These are phyloP conservation scores for Entomortierella parvispora DNA, from an alignment of 192 early-diverging fungal species.

Conservation along the genomic window DNA sequence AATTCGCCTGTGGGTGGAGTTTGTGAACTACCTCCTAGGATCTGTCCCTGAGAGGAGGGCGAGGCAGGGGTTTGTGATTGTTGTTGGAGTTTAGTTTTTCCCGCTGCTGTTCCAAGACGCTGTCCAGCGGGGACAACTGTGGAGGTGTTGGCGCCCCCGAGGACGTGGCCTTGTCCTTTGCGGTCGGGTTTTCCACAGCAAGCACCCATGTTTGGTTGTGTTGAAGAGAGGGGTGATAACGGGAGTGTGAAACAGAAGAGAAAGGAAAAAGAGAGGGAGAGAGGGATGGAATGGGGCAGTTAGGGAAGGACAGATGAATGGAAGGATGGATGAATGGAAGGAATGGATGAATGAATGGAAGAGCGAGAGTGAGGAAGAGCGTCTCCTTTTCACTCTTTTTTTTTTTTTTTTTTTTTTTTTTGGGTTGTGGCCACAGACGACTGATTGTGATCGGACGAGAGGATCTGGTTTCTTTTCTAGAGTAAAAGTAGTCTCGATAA, in stretches of 20 bases:
- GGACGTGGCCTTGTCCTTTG: constrained; percentile 36
- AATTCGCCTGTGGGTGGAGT: constrained; percentile 16
- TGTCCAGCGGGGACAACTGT: constrained; percentile 24
- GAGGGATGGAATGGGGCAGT: neutral
- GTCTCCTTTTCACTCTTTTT: too few species aligned
- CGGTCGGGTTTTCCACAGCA: constrained; percentile 48
- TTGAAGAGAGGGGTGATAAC: constrained; percentile 5
- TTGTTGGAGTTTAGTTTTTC: constrained; percentile 2
- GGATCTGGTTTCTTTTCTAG: too few species aligned
- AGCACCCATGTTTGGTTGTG: constrained; percentile 25
- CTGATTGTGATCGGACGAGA: too few species aligned
- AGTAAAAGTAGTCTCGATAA: too few species aligned
- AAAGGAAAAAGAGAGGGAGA: neutral
- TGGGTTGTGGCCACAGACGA: too few species aligned
- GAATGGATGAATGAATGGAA: too few species aligned
- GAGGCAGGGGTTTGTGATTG: neutral
- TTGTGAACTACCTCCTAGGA: constrained; percentile 9
- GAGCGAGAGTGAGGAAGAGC: neutral
- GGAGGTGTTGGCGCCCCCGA: constrained; percentile 34
- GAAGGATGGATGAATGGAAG: neutral
- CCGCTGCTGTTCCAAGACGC: constrained; percentile 5
- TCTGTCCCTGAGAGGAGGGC: constrained; percentile 6
- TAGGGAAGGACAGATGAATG: neutral
- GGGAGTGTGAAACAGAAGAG: neutral
- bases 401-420: neutral